These are phyloP conservation scores for Phialophora macrospora DNA, from an alignment of 2,329 filamentous ascomycete genomes.

Conservation along the genomic window DNA sequence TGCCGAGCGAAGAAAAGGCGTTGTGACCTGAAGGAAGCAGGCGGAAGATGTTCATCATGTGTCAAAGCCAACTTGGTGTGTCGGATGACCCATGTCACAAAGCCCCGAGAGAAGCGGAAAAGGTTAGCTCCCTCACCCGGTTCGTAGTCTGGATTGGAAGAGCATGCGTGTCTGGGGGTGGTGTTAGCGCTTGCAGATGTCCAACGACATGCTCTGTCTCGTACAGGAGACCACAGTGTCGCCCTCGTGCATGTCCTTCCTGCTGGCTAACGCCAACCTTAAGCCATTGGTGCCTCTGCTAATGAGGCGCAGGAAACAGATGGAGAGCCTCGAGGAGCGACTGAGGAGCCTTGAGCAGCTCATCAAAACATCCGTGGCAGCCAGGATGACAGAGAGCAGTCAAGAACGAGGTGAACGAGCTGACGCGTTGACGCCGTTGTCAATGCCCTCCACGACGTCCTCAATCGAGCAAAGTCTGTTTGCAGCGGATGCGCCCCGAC, in stretches of 20 bases:
- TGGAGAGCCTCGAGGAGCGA: conserved; percentile 94
- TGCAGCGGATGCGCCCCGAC: background rate
- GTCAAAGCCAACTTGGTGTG: conserved; percentile 97
- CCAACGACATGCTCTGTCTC: too few relatives aligned
- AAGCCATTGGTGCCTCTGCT: background rate
- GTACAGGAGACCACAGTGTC: too few relatives aligned
- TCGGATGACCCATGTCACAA: conserved; percentile 95
- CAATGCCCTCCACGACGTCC: conserved; percentile 72
- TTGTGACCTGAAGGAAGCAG: conserved; percentile 78
- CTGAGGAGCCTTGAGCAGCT: conserved; percentile 85
- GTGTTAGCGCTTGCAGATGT: background rate
- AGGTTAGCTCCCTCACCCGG: conserved; percentile 60
- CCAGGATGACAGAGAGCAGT: conserved; percentile 53
- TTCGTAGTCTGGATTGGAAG: background rate
- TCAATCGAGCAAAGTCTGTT: conserved; percentile 33
- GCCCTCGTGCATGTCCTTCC: background rate
- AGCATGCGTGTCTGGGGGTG: background rate
- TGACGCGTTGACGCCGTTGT: conserved; percentile 81
- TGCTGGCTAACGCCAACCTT: background rate
- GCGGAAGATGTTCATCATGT: conserved; percentile 91
- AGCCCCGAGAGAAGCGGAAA: conserved; percentile 95
- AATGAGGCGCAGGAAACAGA: conserved; percentile 74
- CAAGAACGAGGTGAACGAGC: conserved; percentile 85
- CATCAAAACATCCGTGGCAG: conserved; percentile 77
- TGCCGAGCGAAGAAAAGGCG: conserved; percentile 92